Percentiles rank a stretch among this genome's conserved stretches.
phyloP scores from a whole-genome alignment of 2,329 filamentous ascomycete species.

The Apiospora rasikravindrae region DNA sequence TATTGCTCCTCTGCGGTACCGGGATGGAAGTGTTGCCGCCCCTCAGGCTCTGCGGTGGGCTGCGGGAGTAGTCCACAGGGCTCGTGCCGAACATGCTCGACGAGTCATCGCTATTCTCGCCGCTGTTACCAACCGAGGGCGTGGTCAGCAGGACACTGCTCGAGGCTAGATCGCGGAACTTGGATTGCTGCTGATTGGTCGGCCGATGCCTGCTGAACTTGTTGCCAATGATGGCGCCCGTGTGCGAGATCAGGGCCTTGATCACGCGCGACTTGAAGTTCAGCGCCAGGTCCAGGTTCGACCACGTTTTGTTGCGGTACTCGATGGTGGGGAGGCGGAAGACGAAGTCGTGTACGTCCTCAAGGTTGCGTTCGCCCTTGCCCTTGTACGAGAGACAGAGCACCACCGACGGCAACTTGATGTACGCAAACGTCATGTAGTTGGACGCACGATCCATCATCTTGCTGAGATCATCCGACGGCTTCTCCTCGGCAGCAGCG shows the following conservation, averaged over 20 bases:
- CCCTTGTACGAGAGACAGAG: conserved; percentile 97
- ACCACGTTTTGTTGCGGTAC: conserved; percentile 99
- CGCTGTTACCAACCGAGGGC: conserved; percentile 43
- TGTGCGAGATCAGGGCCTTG: conserved; percentile 91
- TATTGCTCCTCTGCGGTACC: conserved; percentile 48
- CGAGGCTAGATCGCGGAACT: conserved; percentile 83
- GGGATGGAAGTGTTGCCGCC: conserved; percentile 56
- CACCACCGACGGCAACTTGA: conserved; percentile 93
- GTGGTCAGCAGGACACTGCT: conserved; percentile 69
- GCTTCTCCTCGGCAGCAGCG: conserved; percentile 61
- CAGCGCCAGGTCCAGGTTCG: conserved; percentile 90
- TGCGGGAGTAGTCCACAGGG: conserved; percentile 63
- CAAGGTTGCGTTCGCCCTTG: conserved; percentile 91
- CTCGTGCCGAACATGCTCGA: conserved; percentile 59
- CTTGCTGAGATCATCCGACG: conserved; percentile 88
- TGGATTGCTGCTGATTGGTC: conserved; percentile 76
- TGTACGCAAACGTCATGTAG: conserved; percentile 96
- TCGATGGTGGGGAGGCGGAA: conserved; percentile 94
- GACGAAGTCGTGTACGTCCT: conserved; percentile 97
- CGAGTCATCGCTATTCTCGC: conserved; percentile 62
- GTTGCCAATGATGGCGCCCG: conserved; percentile 95
- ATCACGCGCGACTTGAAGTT: conserved; percentile 94
- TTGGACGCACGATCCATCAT: conserved; percentile 96
- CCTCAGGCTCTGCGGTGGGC: conserved; percentile 59
- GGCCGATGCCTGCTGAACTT: conserved; percentile 92